A percentile compares a stretch with the other conserved stretches of the same genome.
Evolutionary conservation across 2,329 filamentous ascomycete genomes (phyloP).

Genomic region (Passalora sequoiae): DNA sequence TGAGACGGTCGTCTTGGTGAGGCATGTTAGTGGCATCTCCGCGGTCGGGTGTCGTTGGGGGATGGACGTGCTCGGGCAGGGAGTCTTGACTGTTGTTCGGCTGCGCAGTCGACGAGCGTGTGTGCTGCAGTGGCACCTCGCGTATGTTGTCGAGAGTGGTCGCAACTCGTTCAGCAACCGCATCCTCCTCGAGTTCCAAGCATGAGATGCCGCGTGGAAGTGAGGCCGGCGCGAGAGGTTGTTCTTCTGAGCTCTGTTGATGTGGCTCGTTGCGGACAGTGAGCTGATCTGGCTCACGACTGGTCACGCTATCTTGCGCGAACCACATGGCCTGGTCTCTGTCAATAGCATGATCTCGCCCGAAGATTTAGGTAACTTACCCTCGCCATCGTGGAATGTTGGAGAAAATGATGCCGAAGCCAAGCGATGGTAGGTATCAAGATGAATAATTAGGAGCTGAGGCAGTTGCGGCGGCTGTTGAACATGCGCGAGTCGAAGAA

Average conservation of each 20-base stretch:
- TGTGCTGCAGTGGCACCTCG: not conserved
- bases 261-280: not conserved
- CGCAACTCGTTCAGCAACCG: not conserved
- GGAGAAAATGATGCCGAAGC: too few species aligned
- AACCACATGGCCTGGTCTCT: not conserved
- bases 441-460: too few species aligned
- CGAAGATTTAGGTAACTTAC: too few species aligned
- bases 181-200: not conserved
- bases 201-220: not conserved
- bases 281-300: not conserved
- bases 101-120: not conserved
- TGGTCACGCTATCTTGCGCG: not conserved
- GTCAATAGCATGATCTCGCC: not conserved
- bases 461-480: too few species aligned
- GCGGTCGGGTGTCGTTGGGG: not conserved
- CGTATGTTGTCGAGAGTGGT: slow-evolving; percentile 1
- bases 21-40: not conserved
- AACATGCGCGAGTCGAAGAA: not conserved
- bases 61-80: not conserved
- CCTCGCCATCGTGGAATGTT: too few species aligned
- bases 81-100: not conserved
- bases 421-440: too few species aligned
- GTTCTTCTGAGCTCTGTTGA: not conserved
- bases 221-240: too few species aligned
- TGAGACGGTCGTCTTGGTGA: not conserved